Conservation (phyloP, 2,329 filamentous ascomycete species). For the Gyromitra esculenta region DNA sequence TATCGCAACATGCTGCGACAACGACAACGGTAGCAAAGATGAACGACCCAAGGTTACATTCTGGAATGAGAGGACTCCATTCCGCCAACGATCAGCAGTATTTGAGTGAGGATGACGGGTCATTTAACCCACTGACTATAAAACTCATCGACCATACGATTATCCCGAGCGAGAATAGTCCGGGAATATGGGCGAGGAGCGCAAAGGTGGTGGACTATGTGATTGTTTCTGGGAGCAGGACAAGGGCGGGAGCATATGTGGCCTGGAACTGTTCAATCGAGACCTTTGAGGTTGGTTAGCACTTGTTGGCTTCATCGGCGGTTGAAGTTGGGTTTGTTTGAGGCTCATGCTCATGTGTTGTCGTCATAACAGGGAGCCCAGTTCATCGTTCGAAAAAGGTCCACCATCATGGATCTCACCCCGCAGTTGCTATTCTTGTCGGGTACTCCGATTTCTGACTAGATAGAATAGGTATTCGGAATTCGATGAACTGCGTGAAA, state of each 20-base stretch:
- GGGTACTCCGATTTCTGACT: constrained; percentile 18
- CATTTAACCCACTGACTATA: constrained; percentile 63
- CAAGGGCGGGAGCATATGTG: constrained; percentile 83
- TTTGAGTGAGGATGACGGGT: constrained; percentile 23
- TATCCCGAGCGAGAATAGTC: constrained; percentile 67
- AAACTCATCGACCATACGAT: constrained; percentile 72
- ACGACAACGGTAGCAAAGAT: constrained; percentile 37
- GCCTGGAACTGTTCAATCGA: constrained; percentile 92
- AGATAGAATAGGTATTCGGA: constrained; percentile 77
- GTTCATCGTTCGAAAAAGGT: constrained; percentile 71
- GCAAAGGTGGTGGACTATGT: constrained; percentile 72
- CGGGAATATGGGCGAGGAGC: constrained; percentile 70
- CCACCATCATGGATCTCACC: constrained; percentile 41
- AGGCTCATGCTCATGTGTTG: constrained; percentile 47
- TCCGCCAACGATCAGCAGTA: constrained; percentile 17
- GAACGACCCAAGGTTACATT: constrained; percentile 38
- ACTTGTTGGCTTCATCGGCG: constrained; percentile 14
- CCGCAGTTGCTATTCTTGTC: constrained; percentile 56
- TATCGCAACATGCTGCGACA: constrained; percentile 40
- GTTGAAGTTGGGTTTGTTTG: constrained; percentile 41
- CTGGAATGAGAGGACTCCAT: constrained; percentile 28
- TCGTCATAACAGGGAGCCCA: constrained; percentile 64
- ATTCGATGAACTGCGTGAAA: constrained; percentile 82
- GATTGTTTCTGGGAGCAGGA: constrained; percentile 68
- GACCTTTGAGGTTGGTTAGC: constrained; percentile 76